A percentile compares a stretch with the other conserved stretches of the same genome.
phyloP scores from a whole-genome alignment of 2,329 filamentous ascomycete genomes.

The Metarhizium brunneum region DNA sequence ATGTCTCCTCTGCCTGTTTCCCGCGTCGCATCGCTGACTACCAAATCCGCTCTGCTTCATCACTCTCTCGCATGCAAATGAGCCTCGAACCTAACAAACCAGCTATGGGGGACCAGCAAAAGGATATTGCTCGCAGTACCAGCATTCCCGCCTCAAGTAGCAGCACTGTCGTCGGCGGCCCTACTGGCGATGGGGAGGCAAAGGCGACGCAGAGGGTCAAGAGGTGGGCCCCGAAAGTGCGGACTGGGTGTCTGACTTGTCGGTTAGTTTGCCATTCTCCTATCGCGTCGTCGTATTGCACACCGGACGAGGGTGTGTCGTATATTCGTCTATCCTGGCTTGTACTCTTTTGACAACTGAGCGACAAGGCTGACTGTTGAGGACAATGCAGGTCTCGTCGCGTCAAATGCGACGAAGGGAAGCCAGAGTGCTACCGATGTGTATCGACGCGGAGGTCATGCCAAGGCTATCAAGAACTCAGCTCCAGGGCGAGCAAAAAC shows the following conservation, averaged over 20 bases:
- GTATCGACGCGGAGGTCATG: constrained; percentile 1
- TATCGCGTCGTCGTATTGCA: background rate
- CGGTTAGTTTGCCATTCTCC: constrained; percentile 1
- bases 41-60: background rate
- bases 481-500: background rate
- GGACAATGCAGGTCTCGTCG: background rate
- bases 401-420: constrained; percentile 3
- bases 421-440: constrained; percentile 1
- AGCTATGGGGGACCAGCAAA: background rate
- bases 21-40: too few relatives aligned
- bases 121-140: background rate
- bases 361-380: background rate
- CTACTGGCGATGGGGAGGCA: background rate
- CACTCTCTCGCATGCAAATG: background rate
- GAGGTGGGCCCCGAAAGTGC: constrained; percentile 5
- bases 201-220: constrained; percentile 1
- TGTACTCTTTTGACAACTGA: background rate
- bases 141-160: background rate
- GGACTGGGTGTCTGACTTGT: constrained; percentile 4
- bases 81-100: background rate
- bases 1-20: too few relatives aligned
- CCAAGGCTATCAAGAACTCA: background rate
- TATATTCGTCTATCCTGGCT: background rate
- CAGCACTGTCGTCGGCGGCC: background rate
- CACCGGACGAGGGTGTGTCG: background rate